Evolutionary conservation across 305 asterid genomes (phyloP), one percentile per base, ranked within the genome.

Genomic region (Nicotiana rustica): DNA sequence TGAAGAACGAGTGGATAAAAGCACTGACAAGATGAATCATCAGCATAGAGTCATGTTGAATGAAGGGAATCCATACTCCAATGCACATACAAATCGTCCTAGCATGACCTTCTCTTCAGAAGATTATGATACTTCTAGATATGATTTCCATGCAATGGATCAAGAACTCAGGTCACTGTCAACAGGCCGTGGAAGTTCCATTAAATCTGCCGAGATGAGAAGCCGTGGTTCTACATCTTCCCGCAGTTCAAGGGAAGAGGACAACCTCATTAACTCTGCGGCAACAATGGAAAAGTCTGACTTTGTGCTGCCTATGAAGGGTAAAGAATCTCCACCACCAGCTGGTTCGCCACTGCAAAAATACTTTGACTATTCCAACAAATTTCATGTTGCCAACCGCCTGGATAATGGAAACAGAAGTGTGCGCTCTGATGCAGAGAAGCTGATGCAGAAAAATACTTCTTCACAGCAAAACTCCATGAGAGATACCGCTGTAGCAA

Each of bases 331-430:
- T 64, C 86, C 90, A 47, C 96, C 97, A 15, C 89, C 89, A 44
- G 82, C 86, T 8, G 96, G 97, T 38, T 90, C 92, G 41, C 88
- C 96, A 59, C 95, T 95, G 84, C 94, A 90, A 83, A 94, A 92
- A 17, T 87, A 92, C 84, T 93, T 92, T 14, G 96, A 93, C n/a
- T 83, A 89, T 82, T 92, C 98, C 10, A 90, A 87, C 77, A 92
- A 89, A 85, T 86, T 29, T 88, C 85, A 82, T 55, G 67, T 18
- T 38, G 89, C 33, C 36, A 85, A 87, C 60, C 88, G 80, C 5
- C 21, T 83, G 38, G 92, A 80, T 33, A 85, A 89, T 64, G 97
- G 91, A 62, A 92, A 83, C 85, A 79, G 77, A 89, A 94, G 95
- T 21, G 89, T 88, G 19, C 89, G 80, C 41, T 88, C 93, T 49